Base-by-base conservation (phyloP, 2,329 filamentous ascomycete species). In the Beauveria sp. region DNA sequence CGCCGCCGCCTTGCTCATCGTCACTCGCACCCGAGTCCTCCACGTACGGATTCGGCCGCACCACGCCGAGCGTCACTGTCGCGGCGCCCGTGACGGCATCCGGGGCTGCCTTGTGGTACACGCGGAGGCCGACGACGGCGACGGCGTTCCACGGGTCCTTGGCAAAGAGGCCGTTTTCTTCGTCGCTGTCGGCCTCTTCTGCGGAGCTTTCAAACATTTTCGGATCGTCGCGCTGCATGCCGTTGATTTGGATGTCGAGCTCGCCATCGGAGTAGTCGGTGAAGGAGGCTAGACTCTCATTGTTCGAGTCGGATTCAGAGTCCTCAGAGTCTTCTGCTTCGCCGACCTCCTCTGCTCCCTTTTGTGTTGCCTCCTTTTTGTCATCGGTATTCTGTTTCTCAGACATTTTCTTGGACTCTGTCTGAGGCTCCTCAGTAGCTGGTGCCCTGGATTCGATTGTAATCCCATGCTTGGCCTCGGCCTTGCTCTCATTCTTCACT, bases 111-210 rank as follows among this genome's bases (percentile, higher is more conserved):
- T 82, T 83, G 69, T 81, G 79, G 69, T 86, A 88, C 2, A 88
- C 79, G n/a, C 83, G 79, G 52, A 88, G 71, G 0, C 85, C 84
- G 2, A 87, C 78, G 10, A 86, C 80, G 3, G 77, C 81, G n/a
- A 87, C 79, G 4, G 85, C 85, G 67, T 88, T 87, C 85, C 85
- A 88, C 0, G 83, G 81, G 46, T 84, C 79, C 26, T 77, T 75
- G 64, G 83, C 79, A 54, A 80, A 81, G 61, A 85, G 82, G 16
- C 34, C 51, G 20, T 61, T 61, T n/a, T 59, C 45, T 34, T 50
- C 45, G 46, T 59, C 55, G 43, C 31, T 42, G 22, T 50, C 46
- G 5, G 8, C 14, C 3, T 50, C 55, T 3, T 16, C n/a, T 3
- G 18, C 4, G 20, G 55, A 50, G n/a, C 40, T 49, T 43, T 55